A percentile compares a stretch with the other conserved stretches of the same genome.
phyloP scores from a whole-genome alignment of 805 yeast genomes.

The Wickerhamomyces chaumierensis region DNA sequence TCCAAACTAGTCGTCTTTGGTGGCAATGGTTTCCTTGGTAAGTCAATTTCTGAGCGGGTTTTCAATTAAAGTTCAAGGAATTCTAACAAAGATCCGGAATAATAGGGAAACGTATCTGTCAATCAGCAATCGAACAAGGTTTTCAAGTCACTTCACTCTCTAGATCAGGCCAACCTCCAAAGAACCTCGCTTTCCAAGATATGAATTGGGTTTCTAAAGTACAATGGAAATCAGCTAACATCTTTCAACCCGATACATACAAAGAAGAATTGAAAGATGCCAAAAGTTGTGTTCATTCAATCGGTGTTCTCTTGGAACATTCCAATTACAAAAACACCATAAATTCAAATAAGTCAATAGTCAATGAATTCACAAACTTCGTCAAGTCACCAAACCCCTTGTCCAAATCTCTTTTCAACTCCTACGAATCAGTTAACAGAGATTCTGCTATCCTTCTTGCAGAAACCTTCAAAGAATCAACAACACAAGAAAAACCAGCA shows the following conservation, averaged over 20 bases:
- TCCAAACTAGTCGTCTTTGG: constrained; percentile 60
- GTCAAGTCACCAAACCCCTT: constrained; percentile 51
- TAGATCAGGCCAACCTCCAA: constrained; percentile 46
- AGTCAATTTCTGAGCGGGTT: too few relatives aligned
- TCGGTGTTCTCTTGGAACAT: constrained; percentile 69
- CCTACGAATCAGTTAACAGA: constrained; percentile 56
- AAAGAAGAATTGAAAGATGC: constrained; percentile 32
- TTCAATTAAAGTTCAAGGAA: too few relatives aligned
- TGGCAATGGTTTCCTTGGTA: constrained; percentile 72
- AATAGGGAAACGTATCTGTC: constrained; percentile 55
- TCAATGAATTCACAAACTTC: constrained; percentile 26
- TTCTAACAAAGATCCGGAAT: neutral
- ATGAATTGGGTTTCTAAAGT: constrained; percentile 44
- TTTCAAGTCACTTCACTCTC: constrained; percentile 60
- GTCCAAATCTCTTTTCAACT: constrained; percentile 27
- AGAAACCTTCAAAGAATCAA: constrained; percentile 31
- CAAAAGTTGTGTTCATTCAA: constrained; percentile 67
- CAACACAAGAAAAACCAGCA: constrained; percentile 22
- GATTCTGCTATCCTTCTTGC: constrained; percentile 61
- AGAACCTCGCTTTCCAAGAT: constrained; percentile 19
- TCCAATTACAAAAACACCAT: constrained; percentile 48
- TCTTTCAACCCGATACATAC: constrained; percentile 56
- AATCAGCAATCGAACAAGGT: constrained; percentile 51
- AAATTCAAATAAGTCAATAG: constrained; percentile 17
- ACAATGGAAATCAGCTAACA: constrained; percentile 55